Conservation (phyloP, 2,329 filamentous ascomycete genomes). For the Bertia moriformis region DNA sequence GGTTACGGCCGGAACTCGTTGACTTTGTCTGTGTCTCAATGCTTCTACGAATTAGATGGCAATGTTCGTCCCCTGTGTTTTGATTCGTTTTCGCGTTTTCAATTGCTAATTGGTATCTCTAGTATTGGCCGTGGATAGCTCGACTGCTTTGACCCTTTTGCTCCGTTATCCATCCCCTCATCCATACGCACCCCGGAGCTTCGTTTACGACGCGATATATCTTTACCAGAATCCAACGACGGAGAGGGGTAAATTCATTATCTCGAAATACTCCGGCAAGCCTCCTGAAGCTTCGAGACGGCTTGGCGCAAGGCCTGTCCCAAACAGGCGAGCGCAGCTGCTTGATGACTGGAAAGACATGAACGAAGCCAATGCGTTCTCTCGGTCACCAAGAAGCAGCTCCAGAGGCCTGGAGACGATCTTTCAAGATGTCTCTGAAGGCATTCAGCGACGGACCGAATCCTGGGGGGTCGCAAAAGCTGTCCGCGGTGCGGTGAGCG, state of each 20-base stretch:
- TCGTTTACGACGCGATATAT: slow-evolving; percentile 42
- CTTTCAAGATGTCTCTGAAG: slow-evolving; percentile 29
- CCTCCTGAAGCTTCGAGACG: slow-evolving; percentile 16
- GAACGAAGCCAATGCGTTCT: background rate
- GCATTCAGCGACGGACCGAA: slow-evolving; percentile 28
- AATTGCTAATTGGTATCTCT: too few relatives aligned
- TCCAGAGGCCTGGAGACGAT: slow-evolving; percentile 23
- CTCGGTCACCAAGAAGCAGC: slow-evolving; percentile 3
- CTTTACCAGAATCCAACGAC: slow-evolving; percentile 24
- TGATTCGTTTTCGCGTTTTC: too few relatives aligned
- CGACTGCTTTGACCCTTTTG: slow-evolving; percentile 38
- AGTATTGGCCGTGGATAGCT: slow-evolving; percentile 45
- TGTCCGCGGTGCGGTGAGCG: slow-evolving; percentile 27
- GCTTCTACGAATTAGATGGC: slow-evolving; percentile 82
- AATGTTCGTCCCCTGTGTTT: too few relatives aligned
- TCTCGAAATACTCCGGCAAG: slow-evolving; percentile 27
- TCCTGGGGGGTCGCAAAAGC: slow-evolving; percentile 28
- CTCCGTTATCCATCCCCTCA: slow-evolving; percentile 37
- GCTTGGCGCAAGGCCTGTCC: slow-evolving; percentile 8
- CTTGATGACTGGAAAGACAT: background rate
- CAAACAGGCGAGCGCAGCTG: background rate
- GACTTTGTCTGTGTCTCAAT: slow-evolving; percentile 89
- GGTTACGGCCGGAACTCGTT: slow-evolving; percentile 64
- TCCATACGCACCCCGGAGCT: slow-evolving; percentile 29
- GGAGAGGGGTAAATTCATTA: slow-evolving; percentile 23